Base-by-base conservation (phyloP, 192 early-diverging fungal species). In the Rhizophagus prolifer region DNA sequence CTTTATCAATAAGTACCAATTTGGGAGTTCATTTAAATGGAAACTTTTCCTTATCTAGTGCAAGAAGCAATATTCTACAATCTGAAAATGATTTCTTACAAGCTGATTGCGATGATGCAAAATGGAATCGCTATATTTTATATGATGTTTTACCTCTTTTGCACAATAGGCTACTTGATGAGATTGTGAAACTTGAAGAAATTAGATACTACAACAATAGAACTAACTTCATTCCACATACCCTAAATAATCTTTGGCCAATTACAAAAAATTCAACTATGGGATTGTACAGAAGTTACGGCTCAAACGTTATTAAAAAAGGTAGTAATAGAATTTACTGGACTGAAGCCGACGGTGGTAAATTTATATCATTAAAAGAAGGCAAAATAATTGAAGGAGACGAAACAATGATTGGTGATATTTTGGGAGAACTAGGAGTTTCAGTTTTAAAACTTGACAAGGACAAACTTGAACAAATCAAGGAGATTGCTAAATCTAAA, bases 11-110 rank as follows among this genome's bases (percentile, higher is more conserved):
- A 19, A 3, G 2, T 6, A 82, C 83, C 2, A 58, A 41, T 9
- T 13, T 84, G 19, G 66, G 63, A 4, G 83, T 85, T 10, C 80
- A 84, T 30, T 38, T 84, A 31, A 83, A 85, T 65, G 84, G 83
- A 3, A 71, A 14, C 1, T 85, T 83, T 72, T 83, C 71, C 2
- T 16, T 84, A 38, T 75, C 75, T 8, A 81, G 79, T 12, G 74
- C 77, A 36, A 77, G 84, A 23, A 77, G 74, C 25, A 68, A 23
- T 8, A 28, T 83, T 54, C n/a, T 72, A 9, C 26, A 58, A 8
- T 31, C 70, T 9, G 30, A 23, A 10, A 47, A 21, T 70, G 34
- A 72, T 26, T 67, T 38, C 16, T n/a, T 36, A 3, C 21, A 58
- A 31, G 23, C 46, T 0, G 44, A 72, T 4, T 26, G 9, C 21